Conservation (phyloP, 2,329 filamentous ascomycete genomes). For the Phialophora chinensis region DNA sequence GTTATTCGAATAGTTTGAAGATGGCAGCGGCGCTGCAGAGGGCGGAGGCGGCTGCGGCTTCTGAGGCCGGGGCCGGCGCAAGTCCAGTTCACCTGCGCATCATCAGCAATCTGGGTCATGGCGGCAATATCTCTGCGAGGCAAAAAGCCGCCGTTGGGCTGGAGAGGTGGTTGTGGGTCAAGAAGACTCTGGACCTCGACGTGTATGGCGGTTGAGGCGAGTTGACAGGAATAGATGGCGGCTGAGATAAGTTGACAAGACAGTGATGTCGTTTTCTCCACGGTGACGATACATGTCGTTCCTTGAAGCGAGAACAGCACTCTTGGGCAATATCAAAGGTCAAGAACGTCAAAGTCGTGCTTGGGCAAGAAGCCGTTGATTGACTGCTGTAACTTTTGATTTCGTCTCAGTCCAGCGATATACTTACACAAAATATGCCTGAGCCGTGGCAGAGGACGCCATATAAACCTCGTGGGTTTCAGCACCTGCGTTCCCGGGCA, state of each 20-base stretch:
- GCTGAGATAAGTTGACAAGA: too few species aligned
- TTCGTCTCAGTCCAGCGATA: background rate
- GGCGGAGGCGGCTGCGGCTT: background rate
- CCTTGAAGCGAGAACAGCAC: background rate
- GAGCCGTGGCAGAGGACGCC: background rate
- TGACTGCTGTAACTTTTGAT: background rate
- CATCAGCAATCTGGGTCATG: conserved; percentile 17
- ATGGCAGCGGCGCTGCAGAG: conserved; percentile 18
- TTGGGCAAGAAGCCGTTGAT: background rate
- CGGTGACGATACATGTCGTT: background rate
- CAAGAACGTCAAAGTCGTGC: background rate
- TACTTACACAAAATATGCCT: background rate
- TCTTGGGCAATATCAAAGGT: background rate
- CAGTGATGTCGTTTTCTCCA: background rate
- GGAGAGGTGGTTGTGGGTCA: conserved; percentile 20
- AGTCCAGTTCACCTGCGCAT: conserved; percentile 6
- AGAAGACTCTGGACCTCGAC: conserved; percentile 17
- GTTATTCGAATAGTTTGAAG: conserved; percentile 17
- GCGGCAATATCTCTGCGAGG: conserved; percentile 14
- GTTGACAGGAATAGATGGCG: background rate
- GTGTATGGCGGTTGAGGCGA: background rate
- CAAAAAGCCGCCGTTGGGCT: conserved; percentile 14
- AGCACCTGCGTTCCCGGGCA: background rate
- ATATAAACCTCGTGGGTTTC: background rate
- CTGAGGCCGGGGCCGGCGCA: background rate